Conservation (phyloP, 108 stramenopile species). For the Skeletonema potamos region DNA sequence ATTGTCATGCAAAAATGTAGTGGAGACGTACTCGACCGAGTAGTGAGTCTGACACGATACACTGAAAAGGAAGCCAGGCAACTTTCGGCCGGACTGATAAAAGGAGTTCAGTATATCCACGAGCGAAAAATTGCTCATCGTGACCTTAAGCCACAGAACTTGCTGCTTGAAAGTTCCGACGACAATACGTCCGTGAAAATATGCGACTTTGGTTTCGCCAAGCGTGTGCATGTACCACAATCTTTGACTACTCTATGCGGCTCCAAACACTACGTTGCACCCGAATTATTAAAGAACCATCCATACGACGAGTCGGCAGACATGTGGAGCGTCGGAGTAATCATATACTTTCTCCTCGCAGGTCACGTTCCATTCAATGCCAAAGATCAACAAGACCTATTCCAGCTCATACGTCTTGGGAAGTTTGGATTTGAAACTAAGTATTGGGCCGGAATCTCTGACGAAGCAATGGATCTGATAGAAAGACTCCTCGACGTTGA, state of each 20-base stretch:
- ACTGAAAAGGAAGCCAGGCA: constrained; percentile 94
- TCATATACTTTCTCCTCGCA: constrained; percentile 31
- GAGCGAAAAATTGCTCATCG: constrained; percentile 31
- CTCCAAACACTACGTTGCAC: constrained; percentile 38
- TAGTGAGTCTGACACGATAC: constrained; percentile 82
- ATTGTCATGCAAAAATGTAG: constrained; percentile 92
- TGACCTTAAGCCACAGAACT: constrained; percentile 38
- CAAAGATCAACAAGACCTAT: constrained; percentile 27
- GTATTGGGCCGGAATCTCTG: constrained; percentile 90
- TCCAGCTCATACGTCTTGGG: constrained; percentile 39
- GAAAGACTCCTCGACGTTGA: constrained; percentile 87
- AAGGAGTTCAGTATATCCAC: constrained; percentile 51
- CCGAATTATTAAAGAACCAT: constrained; percentile 31
- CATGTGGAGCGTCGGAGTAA: constrained; percentile 36
- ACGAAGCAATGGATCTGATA: constrained; percentile 92
- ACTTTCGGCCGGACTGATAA: constrained; percentile 64
- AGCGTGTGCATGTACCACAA: constrained; percentile 45
- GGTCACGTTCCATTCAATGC: constrained; percentile 37
- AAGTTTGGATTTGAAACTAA: constrained; percentile 55
- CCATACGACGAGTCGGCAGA: constrained; percentile 34
- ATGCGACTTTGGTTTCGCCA: constrained; percentile 39
- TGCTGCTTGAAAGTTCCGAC: constrained; percentile 21
- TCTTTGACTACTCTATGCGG: constrained; percentile 39
- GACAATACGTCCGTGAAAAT: constrained; percentile 27
- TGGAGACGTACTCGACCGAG: constrained; percentile 97